These are phyloP conservation scores for Endotrypanum monterogeii DNA, from an alignment of 208 protist genomes.

Conservation along the genomic window DNA sequence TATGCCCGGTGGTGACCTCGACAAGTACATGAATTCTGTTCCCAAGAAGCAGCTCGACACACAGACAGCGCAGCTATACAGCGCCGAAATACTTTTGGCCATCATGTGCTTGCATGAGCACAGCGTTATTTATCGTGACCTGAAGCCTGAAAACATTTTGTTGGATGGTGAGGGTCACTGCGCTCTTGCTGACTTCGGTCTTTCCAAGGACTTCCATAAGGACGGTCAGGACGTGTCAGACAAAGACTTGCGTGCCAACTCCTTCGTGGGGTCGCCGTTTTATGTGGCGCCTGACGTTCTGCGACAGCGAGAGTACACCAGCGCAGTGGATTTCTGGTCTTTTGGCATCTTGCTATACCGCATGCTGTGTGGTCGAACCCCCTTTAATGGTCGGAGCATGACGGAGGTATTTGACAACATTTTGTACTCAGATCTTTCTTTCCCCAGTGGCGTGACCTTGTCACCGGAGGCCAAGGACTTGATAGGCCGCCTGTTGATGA, in stretches of 20 bases:
- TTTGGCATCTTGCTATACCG: constrained; percentile 98
- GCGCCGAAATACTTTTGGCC: constrained; percentile 91
- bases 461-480: constrained; percentile 90
- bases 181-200: constrained; percentile 91
- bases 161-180: constrained; percentile 87
- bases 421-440: constrained; percentile 89
- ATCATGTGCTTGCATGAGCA: constrained; percentile 94
- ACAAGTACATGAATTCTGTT: constrained; percentile 92
- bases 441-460: constrained; percentile 86
- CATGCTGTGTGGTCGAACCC: constrained; percentile 94
- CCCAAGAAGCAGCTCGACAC: constrained; percentile 87
- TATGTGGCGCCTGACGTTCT: constrained; percentile 96
- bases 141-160: constrained; percentile 95
- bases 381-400: constrained; percentile 94
- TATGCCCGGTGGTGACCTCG: constrained; percentile 93
- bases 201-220: constrained; percentile 93
- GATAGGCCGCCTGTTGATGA: constrained; percentile 89
- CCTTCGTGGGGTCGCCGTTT: constrained; percentile 93
- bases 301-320: constrained; percentile 93
- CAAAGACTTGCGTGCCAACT: constrained; percentile 88
- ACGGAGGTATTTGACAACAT: constrained; percentile 94
- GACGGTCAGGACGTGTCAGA: constrained; percentile 66
- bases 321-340: constrained; percentile 98
- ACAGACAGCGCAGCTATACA: constrained; percentile 92
- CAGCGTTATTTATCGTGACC: constrained; percentile 94